Evolutionary conservation across 1,284 basidiomycete genomes (phyloP).

Genomic region (Ustilago xerochloae): DNA sequence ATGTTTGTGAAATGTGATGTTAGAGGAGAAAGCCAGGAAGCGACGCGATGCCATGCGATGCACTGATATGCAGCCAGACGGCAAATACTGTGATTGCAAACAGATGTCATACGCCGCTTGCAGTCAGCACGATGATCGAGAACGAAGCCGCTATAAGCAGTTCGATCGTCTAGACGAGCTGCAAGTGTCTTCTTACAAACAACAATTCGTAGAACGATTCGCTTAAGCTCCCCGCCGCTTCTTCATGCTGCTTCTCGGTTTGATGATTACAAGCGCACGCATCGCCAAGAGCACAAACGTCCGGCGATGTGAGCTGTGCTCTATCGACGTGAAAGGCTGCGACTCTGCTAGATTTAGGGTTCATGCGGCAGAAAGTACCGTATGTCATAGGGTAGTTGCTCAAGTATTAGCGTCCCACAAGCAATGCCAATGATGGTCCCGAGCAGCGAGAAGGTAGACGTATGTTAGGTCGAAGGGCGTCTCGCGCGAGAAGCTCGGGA

Average conservation of each 20-base stretch:
- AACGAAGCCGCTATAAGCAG: not conserved
- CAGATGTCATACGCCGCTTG: not conserved
- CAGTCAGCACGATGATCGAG: not conserved
- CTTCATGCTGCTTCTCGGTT: not conserved
- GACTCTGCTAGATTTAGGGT: too few species aligned
- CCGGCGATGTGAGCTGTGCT: too few species aligned
- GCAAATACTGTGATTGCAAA: not conserved
- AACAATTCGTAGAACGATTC: not conserved
- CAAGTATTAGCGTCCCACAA: too few species aligned
- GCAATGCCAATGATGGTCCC: too few species aligned
- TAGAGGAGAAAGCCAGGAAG: not conserved
- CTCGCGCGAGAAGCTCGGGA: too few species aligned
- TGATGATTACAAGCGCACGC: not conserved
- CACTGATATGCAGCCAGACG: not conserved
- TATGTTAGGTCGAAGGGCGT: too few species aligned
- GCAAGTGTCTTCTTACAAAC: not conserved
- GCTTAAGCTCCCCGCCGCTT: not conserved
- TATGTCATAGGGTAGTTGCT: too few species aligned
- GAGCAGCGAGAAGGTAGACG: too few species aligned
- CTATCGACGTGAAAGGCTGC: too few species aligned
- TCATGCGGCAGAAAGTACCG: too few species aligned
- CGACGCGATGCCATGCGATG: not conserved
- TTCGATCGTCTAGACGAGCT: not conserved
- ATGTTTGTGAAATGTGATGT: conserved; percentile 6
- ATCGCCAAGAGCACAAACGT: too few species aligned